Evolutionary conservation across 352 stramenopile genomes (phyloP).

Genomic region (Pythium utonaiense): DNA sequence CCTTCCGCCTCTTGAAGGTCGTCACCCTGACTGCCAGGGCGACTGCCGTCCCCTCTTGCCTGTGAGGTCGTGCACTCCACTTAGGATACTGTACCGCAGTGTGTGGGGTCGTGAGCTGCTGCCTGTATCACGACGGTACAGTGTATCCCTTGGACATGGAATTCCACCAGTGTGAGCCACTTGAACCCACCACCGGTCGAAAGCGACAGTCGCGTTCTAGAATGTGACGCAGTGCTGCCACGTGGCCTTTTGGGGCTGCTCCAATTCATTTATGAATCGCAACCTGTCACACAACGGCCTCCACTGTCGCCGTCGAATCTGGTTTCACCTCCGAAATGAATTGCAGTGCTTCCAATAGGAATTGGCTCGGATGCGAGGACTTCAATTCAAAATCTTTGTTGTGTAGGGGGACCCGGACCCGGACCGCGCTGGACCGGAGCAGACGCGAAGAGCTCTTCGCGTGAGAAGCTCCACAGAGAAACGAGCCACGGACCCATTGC

Average conservation of each 20-base stretch:
- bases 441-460: not conserved
- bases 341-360: not conserved
- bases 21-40: too few relatives aligned
- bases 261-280: slow-evolving; percentile 29
- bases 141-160: too few relatives aligned
- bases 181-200: too few relatives aligned
- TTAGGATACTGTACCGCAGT: too few relatives aligned
- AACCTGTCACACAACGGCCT: not conserved
- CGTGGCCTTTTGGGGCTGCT: slow-evolving; percentile 7
- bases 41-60: too few relatives aligned
- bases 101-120: too few relatives aligned
- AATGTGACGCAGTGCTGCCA: slow-evolving; percentile 10
- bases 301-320: slow-evolving; percentile 1
- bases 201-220: too few relatives aligned
- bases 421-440: slow-evolving; percentile 4
- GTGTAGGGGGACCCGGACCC: not conserved
- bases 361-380: not conserved
- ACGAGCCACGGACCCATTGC: slow-evolving; percentile 5
- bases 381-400: slow-evolving; percentile 34
- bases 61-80: too few relatives aligned
- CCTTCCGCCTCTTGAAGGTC: too few relatives aligned
- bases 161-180: too few relatives aligned
- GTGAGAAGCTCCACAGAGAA: slow-evolving; percentile 1
- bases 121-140: too few relatives aligned
- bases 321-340: slow-evolving; percentile 6